These are phyloP conservation scores for Hypoxylon sp. DNA, from an alignment of 2,329 filamentous ascomycete genomes.

Conservation along the genomic window DNA sequence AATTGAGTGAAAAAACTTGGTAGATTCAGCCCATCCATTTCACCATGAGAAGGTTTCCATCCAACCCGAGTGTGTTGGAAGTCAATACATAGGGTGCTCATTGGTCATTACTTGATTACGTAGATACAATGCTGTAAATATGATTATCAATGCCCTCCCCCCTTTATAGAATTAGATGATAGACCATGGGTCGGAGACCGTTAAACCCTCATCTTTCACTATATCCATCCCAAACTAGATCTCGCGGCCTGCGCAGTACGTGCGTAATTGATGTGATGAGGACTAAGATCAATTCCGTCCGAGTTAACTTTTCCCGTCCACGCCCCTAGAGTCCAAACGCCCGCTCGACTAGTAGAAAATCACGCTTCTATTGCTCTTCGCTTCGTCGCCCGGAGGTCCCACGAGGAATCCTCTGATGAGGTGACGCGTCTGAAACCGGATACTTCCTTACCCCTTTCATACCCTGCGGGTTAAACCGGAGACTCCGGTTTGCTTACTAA, in stretches of 20 bases:
- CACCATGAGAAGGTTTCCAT: constrained; percentile 15
- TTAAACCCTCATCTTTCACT: constrained; percentile 1
- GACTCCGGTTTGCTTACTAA: constrained; percentile 28
- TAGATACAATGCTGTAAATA: constrained; percentile 18
- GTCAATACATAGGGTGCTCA: constrained; percentile 6
- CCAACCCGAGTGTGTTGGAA: constrained; percentile 6
- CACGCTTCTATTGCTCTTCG: constrained; percentile 15
- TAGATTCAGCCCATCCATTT: constrained; percentile 8
- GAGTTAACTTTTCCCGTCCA: constrained; percentile 19
- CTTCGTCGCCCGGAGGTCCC: constrained; percentile 12
- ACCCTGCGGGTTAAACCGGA: constrained; percentile 7
- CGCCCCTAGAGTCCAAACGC: constrained; percentile 33
- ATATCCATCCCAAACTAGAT: constrained; percentile 12
- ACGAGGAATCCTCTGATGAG: constrained; percentile 11
- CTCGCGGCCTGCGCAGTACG: constrained; percentile 23
- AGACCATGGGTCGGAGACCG: background rate
- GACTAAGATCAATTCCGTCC: constrained; percentile 12
- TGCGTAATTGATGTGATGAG: constrained; percentile 19
- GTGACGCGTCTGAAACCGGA: constrained; percentile 30
- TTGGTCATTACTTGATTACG: constrained; percentile 30
- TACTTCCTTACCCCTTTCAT: constrained; percentile 16
- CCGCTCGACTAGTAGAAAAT: constrained; percentile 24
- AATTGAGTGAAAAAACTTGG: constrained; percentile 7
- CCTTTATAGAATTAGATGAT: constrained; percentile 23
- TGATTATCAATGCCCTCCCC: constrained; percentile 18